Conservation (phyloP, 1,284 basidiomycete genomes). For the Kwoniella shivajii region DNA sequence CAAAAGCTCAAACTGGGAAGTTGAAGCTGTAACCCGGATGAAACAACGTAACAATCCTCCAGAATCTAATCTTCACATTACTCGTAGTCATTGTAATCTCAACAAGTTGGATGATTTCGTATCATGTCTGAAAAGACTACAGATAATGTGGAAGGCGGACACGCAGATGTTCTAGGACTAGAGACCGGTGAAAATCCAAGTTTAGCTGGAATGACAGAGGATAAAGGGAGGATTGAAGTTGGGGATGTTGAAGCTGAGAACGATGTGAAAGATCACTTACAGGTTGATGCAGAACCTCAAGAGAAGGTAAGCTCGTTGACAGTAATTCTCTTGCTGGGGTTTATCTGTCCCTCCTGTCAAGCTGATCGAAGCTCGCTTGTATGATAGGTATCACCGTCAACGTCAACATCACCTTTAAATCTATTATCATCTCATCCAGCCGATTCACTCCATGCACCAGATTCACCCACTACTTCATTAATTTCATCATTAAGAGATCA, state of each 20-base stretch:
- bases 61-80: too few species aligned
- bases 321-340: neutral
- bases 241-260: neutral
- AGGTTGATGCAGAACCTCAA: neutral
- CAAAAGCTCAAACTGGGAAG: too few species aligned
- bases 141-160: too few species aligned
- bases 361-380: neutral
- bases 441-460: constrained; percentile 45
- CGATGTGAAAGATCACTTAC: neutral
- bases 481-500: constrained; percentile 77
- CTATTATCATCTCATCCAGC: constrained; percentile 28
- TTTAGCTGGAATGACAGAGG: neutral
- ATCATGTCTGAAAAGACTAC: too few species aligned
- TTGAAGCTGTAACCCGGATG: too few species aligned
- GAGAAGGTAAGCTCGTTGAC: constrained; percentile 1
- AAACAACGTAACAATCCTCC: too few species aligned
- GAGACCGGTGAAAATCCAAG: too few species aligned
- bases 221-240: neutral
- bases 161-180: too few species aligned
- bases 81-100: too few species aligned
- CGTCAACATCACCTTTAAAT: constrained; percentile 11
- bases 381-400: constrained; percentile 1
- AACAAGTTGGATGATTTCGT: too few species aligned
- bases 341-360: neutral
- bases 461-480: constrained; percentile 57